A percentile compares a stretch with the other conserved stretches of the same genome.
Conservation (phyloP, 2,329 filamentous ascomycete species). For the Coleophoma crateriformis region DNA sequence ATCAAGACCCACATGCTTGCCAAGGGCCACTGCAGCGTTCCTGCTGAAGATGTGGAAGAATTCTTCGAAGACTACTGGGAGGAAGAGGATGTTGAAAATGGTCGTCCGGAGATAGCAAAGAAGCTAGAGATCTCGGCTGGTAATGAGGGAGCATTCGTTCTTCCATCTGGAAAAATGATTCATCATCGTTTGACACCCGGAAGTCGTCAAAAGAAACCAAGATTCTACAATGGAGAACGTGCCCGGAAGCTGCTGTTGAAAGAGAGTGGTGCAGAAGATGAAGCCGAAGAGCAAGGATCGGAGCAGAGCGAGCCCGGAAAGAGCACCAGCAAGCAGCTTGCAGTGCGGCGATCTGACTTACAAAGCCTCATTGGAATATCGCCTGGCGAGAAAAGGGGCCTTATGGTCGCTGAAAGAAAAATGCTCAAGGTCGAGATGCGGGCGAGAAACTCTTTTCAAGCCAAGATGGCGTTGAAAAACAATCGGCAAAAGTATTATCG, state of each 20-base stretch:
- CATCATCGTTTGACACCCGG: constrained; percentile 17
- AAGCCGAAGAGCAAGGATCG: background rate
- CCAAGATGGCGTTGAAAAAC: constrained; percentile 15
- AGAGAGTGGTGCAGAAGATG: background rate
- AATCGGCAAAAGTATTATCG: constrained; percentile 22
- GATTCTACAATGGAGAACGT: background rate
- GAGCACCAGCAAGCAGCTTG: constrained; percentile 9
- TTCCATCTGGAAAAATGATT: constrained; percentile 32
- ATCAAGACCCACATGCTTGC: constrained; percentile 45
- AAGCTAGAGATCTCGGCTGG: background rate
- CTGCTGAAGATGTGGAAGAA: constrained; percentile 29
- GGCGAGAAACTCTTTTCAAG: constrained; percentile 15
- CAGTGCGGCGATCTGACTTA: constrained; percentile 1
- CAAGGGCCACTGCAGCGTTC: constrained; percentile 42
- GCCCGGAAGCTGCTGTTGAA: background rate
- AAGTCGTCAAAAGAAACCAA: background rate
- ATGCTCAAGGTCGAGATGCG: constrained; percentile 15
- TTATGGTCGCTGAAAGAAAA: constrained; percentile 17
- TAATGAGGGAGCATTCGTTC: constrained; percentile 24
- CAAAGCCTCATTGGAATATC: constrained; percentile 16
- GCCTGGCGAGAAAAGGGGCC: constrained; percentile 14
- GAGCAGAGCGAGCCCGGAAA: background rate
- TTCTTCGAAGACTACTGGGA: constrained; percentile 30
- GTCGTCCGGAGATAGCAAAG: background rate
- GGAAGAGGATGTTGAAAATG: constrained; percentile 5